Percentiles rank a stretch among this genome's conserved stretches.
Conservation (phyloP, 1,284 basidiomycete species). For the Megacollybia platyphylla region DNA sequence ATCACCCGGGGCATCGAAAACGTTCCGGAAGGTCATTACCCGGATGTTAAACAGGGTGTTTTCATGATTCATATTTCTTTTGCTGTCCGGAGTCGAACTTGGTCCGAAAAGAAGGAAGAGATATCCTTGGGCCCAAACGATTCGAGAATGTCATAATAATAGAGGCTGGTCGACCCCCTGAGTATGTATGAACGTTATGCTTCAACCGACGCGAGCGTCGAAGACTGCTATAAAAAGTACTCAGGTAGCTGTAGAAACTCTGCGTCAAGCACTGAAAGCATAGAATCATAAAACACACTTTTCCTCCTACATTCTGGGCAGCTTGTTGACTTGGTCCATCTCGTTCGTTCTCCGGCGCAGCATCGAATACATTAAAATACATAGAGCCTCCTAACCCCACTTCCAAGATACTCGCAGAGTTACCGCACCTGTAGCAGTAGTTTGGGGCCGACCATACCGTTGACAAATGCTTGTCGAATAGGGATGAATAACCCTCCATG, state of each 20-base stretch:
- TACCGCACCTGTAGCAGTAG: conserved; percentile 97
- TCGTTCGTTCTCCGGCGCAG: conserved; percentile 94
- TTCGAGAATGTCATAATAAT: too few species aligned
- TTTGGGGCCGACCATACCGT: conserved; percentile 99
- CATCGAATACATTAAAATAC: conserved; percentile 98
- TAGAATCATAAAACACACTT: conserved; percentile 28
- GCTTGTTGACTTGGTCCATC: conserved; percentile 70
- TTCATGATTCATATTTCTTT: too few species aligned
- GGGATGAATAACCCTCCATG: conserved; percentile 95
- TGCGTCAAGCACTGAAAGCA: conserved; percentile 3
- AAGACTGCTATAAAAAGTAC: conserved; percentile 42
- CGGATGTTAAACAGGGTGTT: too few species aligned
- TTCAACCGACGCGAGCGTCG: neutral
- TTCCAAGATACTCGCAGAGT: conserved; percentile 93
- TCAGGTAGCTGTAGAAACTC: conserved; percentile 41
- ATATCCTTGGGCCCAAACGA: too few species aligned
- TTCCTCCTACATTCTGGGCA: conserved; percentile 53
- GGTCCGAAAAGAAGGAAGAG: too few species aligned
- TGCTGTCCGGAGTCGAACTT: too few species aligned
- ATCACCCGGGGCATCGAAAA: too few species aligned
- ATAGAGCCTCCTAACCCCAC: conserved; percentile 83
- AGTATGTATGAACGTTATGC: neutral
- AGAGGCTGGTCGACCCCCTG: neutral
- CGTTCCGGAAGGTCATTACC: too few species aligned
- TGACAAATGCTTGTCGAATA: conserved; percentile 90